These are phyloP conservation scores for Ormosia semicastrata DNA, from an alignment of 306 rosid species.

Conservation along the genomic window DNA sequence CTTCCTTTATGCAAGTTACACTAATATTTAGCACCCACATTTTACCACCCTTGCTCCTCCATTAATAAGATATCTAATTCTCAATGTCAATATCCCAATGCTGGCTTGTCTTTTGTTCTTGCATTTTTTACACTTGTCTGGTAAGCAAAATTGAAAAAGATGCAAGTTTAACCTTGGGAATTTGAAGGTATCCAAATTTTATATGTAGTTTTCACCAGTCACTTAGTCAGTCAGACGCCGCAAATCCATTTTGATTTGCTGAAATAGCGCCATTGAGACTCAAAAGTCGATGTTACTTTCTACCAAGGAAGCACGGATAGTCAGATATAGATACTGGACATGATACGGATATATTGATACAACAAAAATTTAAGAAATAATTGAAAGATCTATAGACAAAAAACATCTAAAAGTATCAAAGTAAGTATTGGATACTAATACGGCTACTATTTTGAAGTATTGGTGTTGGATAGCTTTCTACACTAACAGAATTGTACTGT, in stretches of 20 bases:
- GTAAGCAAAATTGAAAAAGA: not conserved
- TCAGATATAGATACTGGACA: too few relatives aligned
- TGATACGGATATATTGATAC: too few relatives aligned
- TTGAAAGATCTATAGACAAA: too few relatives aligned
- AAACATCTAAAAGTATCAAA: too few relatives aligned
- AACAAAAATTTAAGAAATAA: too few relatives aligned
- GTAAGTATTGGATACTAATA: too few relatives aligned
- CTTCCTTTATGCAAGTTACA: not conserved
- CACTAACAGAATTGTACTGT: not conserved
- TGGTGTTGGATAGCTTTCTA: too few relatives aligned
- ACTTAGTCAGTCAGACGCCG: not conserved
- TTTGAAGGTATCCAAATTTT: not conserved
- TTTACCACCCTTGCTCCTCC: not conserved
- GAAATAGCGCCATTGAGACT: too few relatives aligned
- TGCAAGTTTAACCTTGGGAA: not conserved
- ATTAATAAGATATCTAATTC: not conserved
- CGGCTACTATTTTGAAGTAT: too few relatives aligned
- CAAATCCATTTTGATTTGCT: not conserved
- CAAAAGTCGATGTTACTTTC: not conserved
- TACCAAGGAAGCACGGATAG: too few relatives aligned
- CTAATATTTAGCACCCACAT: not conserved
- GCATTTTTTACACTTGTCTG: not conserved
- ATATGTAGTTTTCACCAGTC: not conserved
- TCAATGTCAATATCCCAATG: not conserved
- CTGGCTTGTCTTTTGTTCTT: not conserved